A percentile compares a stretch with the other conserved stretches of the same genome.
phyloP scores from a whole-genome alignment of 768 basidiomycete species.

The Rhizopogon salebrosus region DNA sequence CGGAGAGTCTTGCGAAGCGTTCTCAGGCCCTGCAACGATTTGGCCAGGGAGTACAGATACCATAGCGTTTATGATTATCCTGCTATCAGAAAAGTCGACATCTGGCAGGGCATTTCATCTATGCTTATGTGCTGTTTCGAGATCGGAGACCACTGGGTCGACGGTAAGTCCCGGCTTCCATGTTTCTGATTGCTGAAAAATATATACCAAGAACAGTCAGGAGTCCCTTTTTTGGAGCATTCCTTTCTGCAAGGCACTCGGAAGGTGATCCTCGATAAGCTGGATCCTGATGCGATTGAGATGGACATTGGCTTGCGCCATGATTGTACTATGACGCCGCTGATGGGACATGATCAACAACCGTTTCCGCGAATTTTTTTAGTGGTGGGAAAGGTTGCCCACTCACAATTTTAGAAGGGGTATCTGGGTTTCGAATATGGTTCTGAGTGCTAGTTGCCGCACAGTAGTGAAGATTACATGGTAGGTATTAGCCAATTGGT shows the following conservation, averaged over 20 bases:
- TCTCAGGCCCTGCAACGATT: conserved; percentile 39
- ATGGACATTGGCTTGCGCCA: conserved; percentile 38
- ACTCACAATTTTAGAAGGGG: conserved; percentile 52
- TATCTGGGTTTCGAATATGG: conserved; percentile 54
- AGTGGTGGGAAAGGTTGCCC: conserved; percentile 3
- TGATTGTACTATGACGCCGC: conserved; percentile 41
- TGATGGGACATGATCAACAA: conserved; percentile 15
- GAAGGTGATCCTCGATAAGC: conserved; percentile 45
- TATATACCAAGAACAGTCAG: conserved; percentile 52
- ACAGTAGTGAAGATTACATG: conserved; percentile 48
- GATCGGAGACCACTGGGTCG: conserved; percentile 53
- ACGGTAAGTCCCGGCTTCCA: conserved; percentile 1
- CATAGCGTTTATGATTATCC: conserved; percentile 64
- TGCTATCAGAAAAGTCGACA: conserved; percentile 58
- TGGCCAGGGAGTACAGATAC: conserved; percentile 54
- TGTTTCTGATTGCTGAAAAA: not conserved
- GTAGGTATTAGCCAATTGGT: conserved; percentile 55
- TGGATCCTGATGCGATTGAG: conserved; percentile 49
- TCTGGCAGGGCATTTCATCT: conserved; percentile 56
- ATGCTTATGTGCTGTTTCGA: conserved; percentile 47
- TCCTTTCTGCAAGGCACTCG: conserved; percentile 23
- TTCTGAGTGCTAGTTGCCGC: conserved; percentile 46
- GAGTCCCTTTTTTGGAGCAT: conserved; percentile 37
- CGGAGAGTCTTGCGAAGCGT: conserved; percentile 42
- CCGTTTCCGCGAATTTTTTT: not conserved